A percentile compares a stretch with the other conserved stretches of the same genome.
These are phyloP conservation scores for Parachaetomium inaequale DNA, from an alignment of 495 filamentous ascomycete species.

Conservation along the genomic window DNA sequence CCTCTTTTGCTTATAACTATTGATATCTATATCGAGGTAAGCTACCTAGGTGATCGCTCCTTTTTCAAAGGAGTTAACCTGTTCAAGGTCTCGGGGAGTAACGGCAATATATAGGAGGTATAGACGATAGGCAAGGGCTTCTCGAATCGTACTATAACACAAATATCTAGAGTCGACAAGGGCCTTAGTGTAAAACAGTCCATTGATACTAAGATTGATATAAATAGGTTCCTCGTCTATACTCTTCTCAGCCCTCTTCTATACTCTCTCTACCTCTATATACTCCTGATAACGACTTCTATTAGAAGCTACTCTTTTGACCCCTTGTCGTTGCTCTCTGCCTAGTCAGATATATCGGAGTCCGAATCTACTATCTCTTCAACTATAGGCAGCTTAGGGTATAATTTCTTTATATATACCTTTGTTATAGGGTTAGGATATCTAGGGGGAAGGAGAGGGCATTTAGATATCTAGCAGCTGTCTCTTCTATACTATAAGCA, in stretches of 20 bases:
- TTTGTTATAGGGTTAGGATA: background rate
- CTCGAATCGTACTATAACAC: background rate
- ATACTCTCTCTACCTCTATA: background rate
- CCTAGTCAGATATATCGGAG: background rate
- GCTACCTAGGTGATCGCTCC: background rate
- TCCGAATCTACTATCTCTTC: background rate
- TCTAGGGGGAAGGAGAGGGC: background rate
- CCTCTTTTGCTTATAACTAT: background rate
- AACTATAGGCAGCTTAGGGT: background rate
- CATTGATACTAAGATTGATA: background rate
- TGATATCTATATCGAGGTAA: background rate
- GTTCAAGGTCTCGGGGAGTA: background rate
- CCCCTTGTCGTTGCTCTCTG: background rate
- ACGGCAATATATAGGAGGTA: background rate
- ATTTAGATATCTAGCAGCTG: background rate
- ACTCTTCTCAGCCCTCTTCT: background rate
- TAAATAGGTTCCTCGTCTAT: background rate
- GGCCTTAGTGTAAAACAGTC: background rate
- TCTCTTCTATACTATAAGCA: background rate
- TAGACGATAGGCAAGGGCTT: background rate
- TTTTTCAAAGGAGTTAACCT: background rate
- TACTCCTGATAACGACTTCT: background rate
- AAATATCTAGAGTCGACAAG: background rate
- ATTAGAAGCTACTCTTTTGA: constrained; percentile 3
- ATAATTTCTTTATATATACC: background rate